These are phyloP conservation scores for Phytophthora foliorum DNA, from an alignment of 352 stramenopile species.

Conservation along the genomic window DNA sequence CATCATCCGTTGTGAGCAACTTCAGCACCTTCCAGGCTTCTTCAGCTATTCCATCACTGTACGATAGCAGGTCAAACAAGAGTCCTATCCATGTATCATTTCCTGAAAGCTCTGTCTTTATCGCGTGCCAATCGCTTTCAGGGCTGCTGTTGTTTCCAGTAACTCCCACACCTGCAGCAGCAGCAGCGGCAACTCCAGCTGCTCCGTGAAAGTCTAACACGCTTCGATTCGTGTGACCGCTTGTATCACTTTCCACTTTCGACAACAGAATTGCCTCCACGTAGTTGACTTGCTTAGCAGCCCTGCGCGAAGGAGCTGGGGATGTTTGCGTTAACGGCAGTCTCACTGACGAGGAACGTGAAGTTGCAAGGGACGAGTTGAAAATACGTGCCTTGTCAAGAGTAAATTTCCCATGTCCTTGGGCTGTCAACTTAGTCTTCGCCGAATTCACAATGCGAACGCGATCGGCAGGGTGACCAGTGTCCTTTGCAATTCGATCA, in stretches of 20 bases:
- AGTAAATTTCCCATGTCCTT: conserved; percentile 74
- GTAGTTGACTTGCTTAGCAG: conserved; percentile 47
- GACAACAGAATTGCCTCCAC: conserved; percentile 70
- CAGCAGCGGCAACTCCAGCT: conserved; percentile 33
- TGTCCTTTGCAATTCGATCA: conserved; percentile 73
- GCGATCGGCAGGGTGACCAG: conserved; percentile 65
- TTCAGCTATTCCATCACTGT: conserved; percentile 60
- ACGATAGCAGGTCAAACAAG: conserved; percentile 64
- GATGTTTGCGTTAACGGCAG: conserved; percentile 37
- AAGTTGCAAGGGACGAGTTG: conserved; percentile 14
- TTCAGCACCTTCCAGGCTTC: conserved; percentile 86
- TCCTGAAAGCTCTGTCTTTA: conserved; percentile 72
- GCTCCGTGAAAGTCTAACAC: conserved; percentile 52
- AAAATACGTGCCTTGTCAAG: conserved; percentile 78
- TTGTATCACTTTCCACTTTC: conserved; percentile 75
- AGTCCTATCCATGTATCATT: conserved; percentile 50
- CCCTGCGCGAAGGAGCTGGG: conserved; percentile 29
- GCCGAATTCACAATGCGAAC: conserved; percentile 77
- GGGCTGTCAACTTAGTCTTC: conserved; percentile 76
- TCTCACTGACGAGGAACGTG: conserved; percentile 27
- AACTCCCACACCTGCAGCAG: conserved; percentile 35
- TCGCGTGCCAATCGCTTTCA: conserved; percentile 73
- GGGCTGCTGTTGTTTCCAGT: conserved; percentile 52
- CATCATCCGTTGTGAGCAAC: conserved; percentile 63
- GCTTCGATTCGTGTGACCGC: conserved; percentile 56